These are phyloP conservation scores for Lithospermum erythrorhizon DNA, from an alignment of 257 asterid species.

Conservation along the genomic window DNA sequence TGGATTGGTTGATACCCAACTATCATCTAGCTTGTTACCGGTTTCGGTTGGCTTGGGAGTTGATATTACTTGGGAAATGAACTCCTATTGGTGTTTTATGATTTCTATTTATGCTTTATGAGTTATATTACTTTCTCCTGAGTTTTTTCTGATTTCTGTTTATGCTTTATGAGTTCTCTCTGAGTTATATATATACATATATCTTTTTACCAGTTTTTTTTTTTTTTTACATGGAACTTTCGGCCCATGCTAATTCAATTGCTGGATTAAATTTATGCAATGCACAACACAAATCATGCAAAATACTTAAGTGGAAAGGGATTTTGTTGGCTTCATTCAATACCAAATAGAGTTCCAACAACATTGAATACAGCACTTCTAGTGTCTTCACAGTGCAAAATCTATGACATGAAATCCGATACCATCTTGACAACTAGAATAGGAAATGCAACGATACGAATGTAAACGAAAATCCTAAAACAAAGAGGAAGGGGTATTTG, in stretches of 20 bases:
- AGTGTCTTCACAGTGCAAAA: conserved; percentile 2
- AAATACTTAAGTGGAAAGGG: neutral
- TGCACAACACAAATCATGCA: neutral
- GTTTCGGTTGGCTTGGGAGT: no score
- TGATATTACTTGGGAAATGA: no score
- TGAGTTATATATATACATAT: no score
- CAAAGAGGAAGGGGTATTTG: conserved; percentile 25
- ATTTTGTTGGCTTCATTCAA: neutral
- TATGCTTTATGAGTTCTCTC: no score
- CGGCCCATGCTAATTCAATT: neutral
- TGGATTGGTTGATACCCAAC: no score
- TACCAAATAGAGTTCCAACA: neutral
- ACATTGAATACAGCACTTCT: neutral
- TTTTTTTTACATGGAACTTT: no score
- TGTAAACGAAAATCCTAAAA: conserved; percentile 27
- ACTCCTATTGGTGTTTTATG: no score
- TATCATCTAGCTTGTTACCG: no score
- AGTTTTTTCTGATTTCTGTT: no score
- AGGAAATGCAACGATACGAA: conserved; percentile 15
- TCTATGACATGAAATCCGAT: neutral
- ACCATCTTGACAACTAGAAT: conserved; percentile 6
- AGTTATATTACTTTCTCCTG: no score
- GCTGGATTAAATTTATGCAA: neutral
- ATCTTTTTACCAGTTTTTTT: no score
- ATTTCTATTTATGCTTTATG: no score